These are phyloP conservation scores for Yamadazyma spencermartinsiae DNA, from an alignment of 1,139 yeast species.

Conservation along the genomic window DNA sequence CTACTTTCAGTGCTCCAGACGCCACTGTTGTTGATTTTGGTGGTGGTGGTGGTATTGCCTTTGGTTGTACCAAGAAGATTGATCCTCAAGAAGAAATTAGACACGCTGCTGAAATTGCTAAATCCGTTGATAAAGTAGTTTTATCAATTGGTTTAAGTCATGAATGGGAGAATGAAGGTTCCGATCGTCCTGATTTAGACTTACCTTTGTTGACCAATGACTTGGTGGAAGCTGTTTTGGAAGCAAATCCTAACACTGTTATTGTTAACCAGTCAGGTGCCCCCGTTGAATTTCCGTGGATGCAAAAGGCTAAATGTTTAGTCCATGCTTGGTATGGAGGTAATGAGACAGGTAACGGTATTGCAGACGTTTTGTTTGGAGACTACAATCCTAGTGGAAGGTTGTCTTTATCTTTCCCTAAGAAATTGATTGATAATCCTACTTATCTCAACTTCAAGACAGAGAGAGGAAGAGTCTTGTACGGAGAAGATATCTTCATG, in stretches of 20 bases:
- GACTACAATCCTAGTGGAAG: constrained; percentile 31
- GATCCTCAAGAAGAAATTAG: constrained; percentile 23
- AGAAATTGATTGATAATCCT: constrained; percentile 41
- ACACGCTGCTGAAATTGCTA: constrained; percentile 29
- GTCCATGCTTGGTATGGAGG: constrained; percentile 51
- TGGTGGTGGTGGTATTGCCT: constrained; percentile 31
- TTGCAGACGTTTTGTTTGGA: constrained; percentile 27
- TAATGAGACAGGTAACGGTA: constrained; percentile 25
- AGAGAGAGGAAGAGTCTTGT: constrained; percentile 51
- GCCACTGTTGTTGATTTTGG: constrained; percentile 20
- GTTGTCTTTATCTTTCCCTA: constrained; percentile 45
- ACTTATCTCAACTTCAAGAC: constrained; percentile 40
- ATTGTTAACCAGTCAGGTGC: constrained; percentile 62
- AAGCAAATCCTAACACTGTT: constrained; percentile 51
- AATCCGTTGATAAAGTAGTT: constrained; percentile 37
- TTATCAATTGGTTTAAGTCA: constrained; percentile 40
- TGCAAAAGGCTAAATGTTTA: constrained; percentile 42
- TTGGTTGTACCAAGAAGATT: constrained; percentile 25
- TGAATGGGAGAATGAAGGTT: constrained; percentile 39
- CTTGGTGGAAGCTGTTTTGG: constrained; percentile 44
- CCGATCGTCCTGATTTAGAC: constrained; percentile 30
- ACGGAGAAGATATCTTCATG: constrained; percentile 57
- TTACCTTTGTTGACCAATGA: constrained; percentile 51
- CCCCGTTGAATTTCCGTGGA: constrained; percentile 63
- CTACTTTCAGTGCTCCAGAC: constrained; percentile 33